Base-by-base conservation (phyloP, 192 early-diverging fungal species). In the Linnemannia schmuckeri region DNA sequence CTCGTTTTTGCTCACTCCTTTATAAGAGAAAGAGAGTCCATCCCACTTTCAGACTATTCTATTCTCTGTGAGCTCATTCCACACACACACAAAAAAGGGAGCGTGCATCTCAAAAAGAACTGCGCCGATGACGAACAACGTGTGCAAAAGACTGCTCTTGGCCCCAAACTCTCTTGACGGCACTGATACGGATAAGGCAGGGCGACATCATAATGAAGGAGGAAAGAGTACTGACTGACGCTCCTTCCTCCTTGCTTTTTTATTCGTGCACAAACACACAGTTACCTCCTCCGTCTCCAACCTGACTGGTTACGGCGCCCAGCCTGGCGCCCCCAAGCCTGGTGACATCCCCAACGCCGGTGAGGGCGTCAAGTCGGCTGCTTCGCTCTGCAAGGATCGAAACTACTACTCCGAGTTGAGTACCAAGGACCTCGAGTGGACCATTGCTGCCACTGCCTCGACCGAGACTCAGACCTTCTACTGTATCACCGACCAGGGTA, bases 401-500 rank as follows among this genome's bases (percentile, higher is more conserved):
- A 86, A 90, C 40, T 88, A 90, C 55, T 93, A 88, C 74, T 82
- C 85, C 35, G 85, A 90, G 17, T 68, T 93, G 38, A 89, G 92
- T 44, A 88, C 91, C 24, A 81, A 92, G 71, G 95, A 96, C 84
- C 91, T 94, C 76, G 93, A 93, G 30, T 95, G 95, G 95, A 91
- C 91, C 2, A 86, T 91, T 42, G 91, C 94, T 74, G 88, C 93
- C 78, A 94, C 94, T 46, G 93, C 94, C 15, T 94, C 96, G 9
- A 97, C 97, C 8, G 97, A 99, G 89, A 96, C 93, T 40, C 96
- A 97, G 83, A 96, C 96, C 20, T 94, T 97, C 82, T 98, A 99
- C 88, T 82, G 97, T 46, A 92, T 94, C 63, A 92, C 93, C 15
- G 89, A 95, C 71, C 84, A 92, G 30, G 97, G 97, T 8, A 90